phyloP scores from a whole-genome alignment of 768 basidiomycete genomes.

The Baorangia bicolor region DNA sequence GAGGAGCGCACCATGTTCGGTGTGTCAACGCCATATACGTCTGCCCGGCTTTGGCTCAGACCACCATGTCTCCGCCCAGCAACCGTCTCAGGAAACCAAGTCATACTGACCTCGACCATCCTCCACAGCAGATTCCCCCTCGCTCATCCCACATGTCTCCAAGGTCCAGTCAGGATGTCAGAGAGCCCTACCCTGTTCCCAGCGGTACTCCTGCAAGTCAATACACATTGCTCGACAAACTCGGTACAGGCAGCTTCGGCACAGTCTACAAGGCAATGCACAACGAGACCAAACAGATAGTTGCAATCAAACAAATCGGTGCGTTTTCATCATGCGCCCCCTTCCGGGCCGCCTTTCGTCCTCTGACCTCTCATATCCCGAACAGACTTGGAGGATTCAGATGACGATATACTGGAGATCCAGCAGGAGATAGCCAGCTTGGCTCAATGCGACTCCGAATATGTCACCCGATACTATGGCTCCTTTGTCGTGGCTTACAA shows the following conservation, averaged over 20 bases:
- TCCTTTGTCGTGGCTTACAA: constrained; percentile 97
- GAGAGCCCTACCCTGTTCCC: constrained; percentile 68
- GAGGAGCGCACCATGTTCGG: constrained; percentile 16
- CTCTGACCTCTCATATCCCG: not conserved
- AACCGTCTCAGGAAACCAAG: constrained; percentile 40
- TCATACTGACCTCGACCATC: constrained; percentile 37
- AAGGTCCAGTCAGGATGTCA: constrained; percentile 38
- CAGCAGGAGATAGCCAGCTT: constrained; percentile 98
- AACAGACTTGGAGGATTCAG: constrained; percentile 93
- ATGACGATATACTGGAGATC: constrained; percentile 98
- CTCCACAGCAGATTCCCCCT: constrained; percentile 35
- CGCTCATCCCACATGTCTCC: constrained; percentile 50
- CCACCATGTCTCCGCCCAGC: constrained; percentile 43
- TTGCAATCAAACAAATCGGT: constrained; percentile 99
- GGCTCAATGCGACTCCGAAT: constrained; percentile 94
- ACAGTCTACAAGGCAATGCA: constrained; percentile 97
- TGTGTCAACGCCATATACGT: constrained; percentile 11
- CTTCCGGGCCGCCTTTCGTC: constrained; percentile 4
- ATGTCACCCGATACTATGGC: constrained; percentile 94
- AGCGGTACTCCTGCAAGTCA: constrained; percentile 83
- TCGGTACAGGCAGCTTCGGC: constrained; percentile 97
- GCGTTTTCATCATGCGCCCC: constrained; percentile 30
- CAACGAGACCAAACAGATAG: constrained; percentile 89
- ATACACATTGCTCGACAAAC: constrained; percentile 90
- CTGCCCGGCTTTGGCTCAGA: constrained; percentile 17